Evolutionary conservation across 2,329 filamentous ascomycete genomes (phyloP).

Genomic region (Neocucurbitaria cava): DNA sequence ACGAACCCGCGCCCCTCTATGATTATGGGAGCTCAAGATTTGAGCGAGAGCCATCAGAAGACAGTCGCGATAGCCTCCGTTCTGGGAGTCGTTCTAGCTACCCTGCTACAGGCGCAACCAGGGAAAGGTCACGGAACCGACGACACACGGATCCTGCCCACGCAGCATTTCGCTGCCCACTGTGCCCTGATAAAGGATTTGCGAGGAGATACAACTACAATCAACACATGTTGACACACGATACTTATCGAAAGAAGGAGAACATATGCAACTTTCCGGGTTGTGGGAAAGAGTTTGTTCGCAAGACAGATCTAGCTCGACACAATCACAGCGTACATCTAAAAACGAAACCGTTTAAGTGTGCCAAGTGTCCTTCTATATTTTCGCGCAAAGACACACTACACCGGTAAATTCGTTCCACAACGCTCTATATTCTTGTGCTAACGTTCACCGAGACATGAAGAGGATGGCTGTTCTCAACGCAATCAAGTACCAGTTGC

Average conservation of each 20-base stretch:
- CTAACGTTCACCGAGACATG: constrained; percentile 64
- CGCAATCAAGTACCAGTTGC: constrained; percentile 46
- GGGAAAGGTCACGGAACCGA: constrained; percentile 19
- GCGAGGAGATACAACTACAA: constrained; percentile 86
- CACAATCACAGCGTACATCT: constrained; percentile 71
- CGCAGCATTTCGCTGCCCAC: constrained; percentile 68
- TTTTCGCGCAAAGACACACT: constrained; percentile 86
- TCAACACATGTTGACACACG: constrained; percentile 84
- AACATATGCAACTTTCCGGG: constrained; percentile 70
- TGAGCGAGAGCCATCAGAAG: constrained; percentile 18
- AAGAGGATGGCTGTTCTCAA: constrained; percentile 77
- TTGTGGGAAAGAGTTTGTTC: constrained; percentile 79
- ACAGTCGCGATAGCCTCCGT: constrained; percentile 19
- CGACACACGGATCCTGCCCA: constrained; percentile 23
- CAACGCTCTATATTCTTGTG: background rate
- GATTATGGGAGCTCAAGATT: constrained; percentile 17
- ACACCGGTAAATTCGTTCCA: constrained; percentile 65
- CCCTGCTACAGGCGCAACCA: constrained; percentile 4
- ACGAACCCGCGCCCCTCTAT: constrained; percentile 21
- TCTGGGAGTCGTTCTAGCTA: constrained; percentile 7
- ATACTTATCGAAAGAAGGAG: constrained; percentile 73
- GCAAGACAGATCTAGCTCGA: constrained; percentile 77
- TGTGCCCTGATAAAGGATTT: constrained; percentile 76
- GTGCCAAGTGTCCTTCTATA: constrained; percentile 71
- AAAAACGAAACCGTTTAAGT: constrained; percentile 73